Evolutionary conservation across 306 rosid species (phyloP).

Genomic region (Neltuma alba): DNA sequence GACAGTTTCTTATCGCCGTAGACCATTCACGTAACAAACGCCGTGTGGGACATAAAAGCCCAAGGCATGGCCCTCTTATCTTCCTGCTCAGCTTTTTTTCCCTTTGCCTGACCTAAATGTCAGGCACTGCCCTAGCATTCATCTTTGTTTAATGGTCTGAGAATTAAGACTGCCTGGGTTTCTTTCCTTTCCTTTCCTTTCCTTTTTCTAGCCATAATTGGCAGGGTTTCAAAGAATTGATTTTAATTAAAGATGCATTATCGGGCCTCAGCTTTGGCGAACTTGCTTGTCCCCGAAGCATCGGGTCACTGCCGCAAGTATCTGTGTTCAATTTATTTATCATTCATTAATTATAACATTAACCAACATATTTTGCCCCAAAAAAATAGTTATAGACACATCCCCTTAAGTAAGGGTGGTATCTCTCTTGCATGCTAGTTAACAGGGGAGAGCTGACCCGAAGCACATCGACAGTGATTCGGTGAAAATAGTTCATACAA

Average conservation of each 20-base stretch:
- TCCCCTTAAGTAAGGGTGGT: not conserved
- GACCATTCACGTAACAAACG: too few species aligned
- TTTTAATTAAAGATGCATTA: not conserved
- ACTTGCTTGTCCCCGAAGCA: not conserved
- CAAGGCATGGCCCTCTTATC: not conserved
- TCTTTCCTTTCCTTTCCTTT: not conserved
- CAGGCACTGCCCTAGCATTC: not conserved
- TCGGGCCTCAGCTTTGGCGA: not conserved
- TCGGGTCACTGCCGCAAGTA: not conserved
- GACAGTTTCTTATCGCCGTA: too few species aligned
- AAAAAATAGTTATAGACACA: not conserved
- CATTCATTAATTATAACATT: not conserved
- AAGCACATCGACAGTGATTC: not conserved
- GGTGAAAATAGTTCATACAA: not conserved
- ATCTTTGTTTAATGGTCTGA: not conserved
- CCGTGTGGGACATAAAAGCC: not conserved
- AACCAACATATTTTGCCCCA: not conserved
- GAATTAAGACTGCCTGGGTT: too few species aligned
- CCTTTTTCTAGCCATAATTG: not conserved
- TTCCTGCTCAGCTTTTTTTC: not conserved
- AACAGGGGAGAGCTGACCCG: not conserved
- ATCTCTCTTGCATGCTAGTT: not conserved
- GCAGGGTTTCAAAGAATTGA: not conserved
- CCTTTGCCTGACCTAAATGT: not conserved
- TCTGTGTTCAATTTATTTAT: not conserved